Percentiles rank a stretch among this genome's conserved stretches.
Conservation (phyloP, 306 rosid species). For the Chamaecrista fasciculata region DNA sequence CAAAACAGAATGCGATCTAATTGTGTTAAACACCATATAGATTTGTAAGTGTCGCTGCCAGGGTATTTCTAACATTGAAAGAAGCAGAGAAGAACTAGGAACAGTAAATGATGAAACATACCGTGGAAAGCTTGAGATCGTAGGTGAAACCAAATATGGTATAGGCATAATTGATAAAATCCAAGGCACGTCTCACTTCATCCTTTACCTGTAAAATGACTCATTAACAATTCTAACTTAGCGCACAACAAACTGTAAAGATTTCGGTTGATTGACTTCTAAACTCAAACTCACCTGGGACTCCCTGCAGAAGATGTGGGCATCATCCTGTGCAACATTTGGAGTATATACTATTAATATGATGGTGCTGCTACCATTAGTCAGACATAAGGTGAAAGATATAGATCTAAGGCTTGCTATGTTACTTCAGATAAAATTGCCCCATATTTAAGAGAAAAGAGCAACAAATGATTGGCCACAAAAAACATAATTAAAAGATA, state of each 20-base stretch:
- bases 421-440: neutral
- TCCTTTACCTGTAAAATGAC: conserved; percentile 67
- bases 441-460: neutral
- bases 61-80: neutral
- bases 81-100: neutral
- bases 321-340: conserved; percentile 73
- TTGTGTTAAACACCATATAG: no score
- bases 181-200: conserved; percentile 74
- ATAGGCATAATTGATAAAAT: conserved; percentile 67
- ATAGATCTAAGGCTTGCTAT: conserved; percentile 4
- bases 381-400: neutral
- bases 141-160: conserved; percentile 79
- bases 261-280: neutral
- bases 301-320: conserved; percentile 93
- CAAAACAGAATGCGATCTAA: no score
- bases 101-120: conserved; percentile 37
- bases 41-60: neutral
- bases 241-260: neutral
- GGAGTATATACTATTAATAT: conserved; percentile 37
- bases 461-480: neutral
- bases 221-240: conserved; percentile 20
- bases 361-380: conserved; percentile 5
- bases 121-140: conserved; percentile 91
- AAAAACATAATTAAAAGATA: neutral
- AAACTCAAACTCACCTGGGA: conserved; percentile 65